Conservation (phyloP, 2,329 filamentous ascomycete species). For the Trichoderma sp. region DNA sequence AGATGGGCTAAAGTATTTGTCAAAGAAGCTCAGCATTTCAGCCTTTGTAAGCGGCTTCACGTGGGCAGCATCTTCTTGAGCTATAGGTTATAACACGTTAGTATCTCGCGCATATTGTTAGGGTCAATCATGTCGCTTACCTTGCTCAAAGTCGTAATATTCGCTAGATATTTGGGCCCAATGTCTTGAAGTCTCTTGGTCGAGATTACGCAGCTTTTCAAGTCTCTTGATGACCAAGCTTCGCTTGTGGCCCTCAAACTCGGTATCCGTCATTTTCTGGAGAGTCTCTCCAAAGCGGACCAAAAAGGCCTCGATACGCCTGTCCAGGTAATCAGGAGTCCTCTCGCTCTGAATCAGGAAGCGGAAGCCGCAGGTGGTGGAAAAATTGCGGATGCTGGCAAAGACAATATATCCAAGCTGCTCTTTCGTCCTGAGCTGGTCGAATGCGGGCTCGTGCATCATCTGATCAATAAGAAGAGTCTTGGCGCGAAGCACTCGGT, state of each 20-base stretch:
- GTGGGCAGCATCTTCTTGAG: slow-evolving; percentile 71
- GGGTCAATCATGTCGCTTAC: slow-evolving; percentile 48
- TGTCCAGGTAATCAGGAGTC: slow-evolving; percentile 77
- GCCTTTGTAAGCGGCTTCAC: slow-evolving; percentile 73
- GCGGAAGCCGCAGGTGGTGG: slow-evolving; percentile 80
- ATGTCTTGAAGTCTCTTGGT: slow-evolving; percentile 77
- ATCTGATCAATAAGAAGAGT: slow-evolving; percentile 83
- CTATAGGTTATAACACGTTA: slow-evolving; percentile 40
- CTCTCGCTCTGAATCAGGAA: slow-evolving; percentile 94
- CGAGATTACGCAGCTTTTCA: slow-evolving; percentile 89
- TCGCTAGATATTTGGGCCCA: slow-evolving; percentile 85
- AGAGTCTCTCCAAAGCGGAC: slow-evolving; percentile 63
- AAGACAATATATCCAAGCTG: slow-evolving; percentile 97
- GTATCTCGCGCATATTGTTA: neutral
- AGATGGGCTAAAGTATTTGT: slow-evolving; percentile 68
- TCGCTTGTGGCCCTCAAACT: slow-evolving; percentile 88
- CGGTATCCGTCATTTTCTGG: slow-evolving; percentile 72
- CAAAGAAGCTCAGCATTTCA: slow-evolving; percentile 78
- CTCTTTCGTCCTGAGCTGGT: slow-evolving; percentile 93
- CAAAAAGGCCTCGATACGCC: slow-evolving; percentile 84
- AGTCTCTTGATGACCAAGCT: slow-evolving; percentile 83
- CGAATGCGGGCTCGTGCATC: slow-evolving; percentile 88
- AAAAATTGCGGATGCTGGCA: slow-evolving; percentile 67
- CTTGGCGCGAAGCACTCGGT: slow-evolving; percentile 71
- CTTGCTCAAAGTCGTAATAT: slow-evolving; percentile 84